Base-by-base conservation (phyloP, 169 alveolate genomes). In the Plasmodium coatneyi region DNA sequence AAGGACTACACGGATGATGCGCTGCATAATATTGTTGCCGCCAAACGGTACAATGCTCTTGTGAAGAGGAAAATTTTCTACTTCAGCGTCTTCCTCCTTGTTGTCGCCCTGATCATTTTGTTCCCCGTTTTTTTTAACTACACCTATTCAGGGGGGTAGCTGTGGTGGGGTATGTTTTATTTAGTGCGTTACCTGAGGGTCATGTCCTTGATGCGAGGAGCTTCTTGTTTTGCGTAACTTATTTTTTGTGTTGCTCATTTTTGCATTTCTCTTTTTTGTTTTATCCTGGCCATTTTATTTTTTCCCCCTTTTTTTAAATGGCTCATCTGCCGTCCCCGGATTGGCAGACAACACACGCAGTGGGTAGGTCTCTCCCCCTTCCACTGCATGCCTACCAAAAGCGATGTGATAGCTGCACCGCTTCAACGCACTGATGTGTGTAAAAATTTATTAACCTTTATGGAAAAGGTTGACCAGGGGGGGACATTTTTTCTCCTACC, bases 1-100 rank as follows among this genome's bases (percentile, higher is more conserved):
- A 84, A 72, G 60, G 93, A 84, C 39, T 84, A 84, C 25, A 84
- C 93, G 19, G 76, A 84, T 7, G 93, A 84, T 34, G 93, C 93
- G 7, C 80, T 84, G 3, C 70, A 28, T n/a, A 84, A 84, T 43
- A 84, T 84, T n/a, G 30, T 72, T 1, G 83, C 74, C 7, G 93
- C 93, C 25, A 84, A 84, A 36, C 46, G 71, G 60, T 84, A 84
- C 70, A 71, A 84, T 32, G 32, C 83, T 5, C 54, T 84, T 46
- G 79, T 84, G 25, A 84, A 84, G 16, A 28, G 74, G 36, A 84
- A 54, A 34, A 41, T 84, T 30, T 22, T 84, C 3, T 84, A 84
- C 60, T 84, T 84, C 41, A 84, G 93, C 70, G 25, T 84, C n/a
- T 84, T 84, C 66, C 78, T 84, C n/a, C 52, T 84, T 19, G 80